A percentile compares a stretch with the other conserved stretches of the same genome.
Conservation (phyloP, 202 grass and related monocot genomes). For the Saccharum hybrid region DNA sequence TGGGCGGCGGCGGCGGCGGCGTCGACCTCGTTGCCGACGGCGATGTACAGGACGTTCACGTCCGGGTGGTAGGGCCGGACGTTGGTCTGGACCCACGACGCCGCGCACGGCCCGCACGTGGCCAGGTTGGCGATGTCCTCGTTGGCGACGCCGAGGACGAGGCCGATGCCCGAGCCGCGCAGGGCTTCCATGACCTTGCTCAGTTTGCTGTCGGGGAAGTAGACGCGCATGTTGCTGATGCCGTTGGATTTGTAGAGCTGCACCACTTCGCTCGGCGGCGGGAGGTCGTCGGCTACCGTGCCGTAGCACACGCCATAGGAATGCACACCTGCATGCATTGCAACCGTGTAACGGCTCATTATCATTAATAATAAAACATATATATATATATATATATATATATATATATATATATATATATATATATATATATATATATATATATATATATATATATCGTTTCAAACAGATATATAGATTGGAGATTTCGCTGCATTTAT, state of each 20-base stretch:
- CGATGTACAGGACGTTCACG: slow-evolving; percentile 54
- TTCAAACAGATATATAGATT: not conserved
- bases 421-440: too few relatives aligned
- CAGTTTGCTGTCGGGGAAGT: slow-evolving; percentile 29
- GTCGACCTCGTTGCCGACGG: slow-evolving; percentile 62
- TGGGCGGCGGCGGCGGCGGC: not conserved
- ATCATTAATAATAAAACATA: not conserved
- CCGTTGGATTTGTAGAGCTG: slow-evolving; percentile 38
- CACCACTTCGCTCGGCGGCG: slow-evolving; percentile 45
- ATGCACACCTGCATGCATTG: slow-evolving; percentile 21
- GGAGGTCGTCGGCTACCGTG: slow-evolving; percentile 53
- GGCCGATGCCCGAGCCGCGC: slow-evolving; percentile 38
- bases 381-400: too few relatives aligned
- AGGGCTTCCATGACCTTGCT: slow-evolving; percentile 44
- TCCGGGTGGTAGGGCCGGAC: slow-evolving; percentile 44
- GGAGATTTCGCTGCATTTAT: not conserved
- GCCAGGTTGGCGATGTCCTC: slow-evolving; percentile 31
- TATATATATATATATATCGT: too few relatives aligned
- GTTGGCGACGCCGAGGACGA: slow-evolving; percentile 53
- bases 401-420: too few relatives aligned
- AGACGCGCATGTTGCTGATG: slow-evolving; percentile 57
- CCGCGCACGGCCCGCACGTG: slow-evolving; percentile 1
- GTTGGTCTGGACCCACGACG: slow-evolving; percentile 50
- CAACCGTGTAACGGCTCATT: not conserved
- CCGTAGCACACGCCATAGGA: slow-evolving; percentile 66